A percentile compares a stretch with the other conserved stretches of the same genome.
Evolutionary conservation across 768 basidiomycete genomes (phyloP).

Genomic region (Auricularia cornea): DNA sequence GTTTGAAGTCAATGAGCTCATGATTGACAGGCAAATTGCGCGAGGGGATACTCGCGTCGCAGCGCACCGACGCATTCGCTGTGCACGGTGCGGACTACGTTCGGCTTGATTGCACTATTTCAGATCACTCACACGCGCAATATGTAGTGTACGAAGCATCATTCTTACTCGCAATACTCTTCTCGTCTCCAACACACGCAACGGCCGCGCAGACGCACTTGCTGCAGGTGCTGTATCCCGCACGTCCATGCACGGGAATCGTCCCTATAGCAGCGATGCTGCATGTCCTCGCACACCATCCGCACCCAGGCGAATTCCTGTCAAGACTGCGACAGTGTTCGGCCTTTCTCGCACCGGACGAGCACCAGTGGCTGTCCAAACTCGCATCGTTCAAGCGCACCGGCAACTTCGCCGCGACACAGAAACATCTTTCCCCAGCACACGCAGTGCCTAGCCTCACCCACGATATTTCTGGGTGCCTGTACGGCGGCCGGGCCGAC

Average conservation of each 20-base stretch:
- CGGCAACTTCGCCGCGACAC: background rate
- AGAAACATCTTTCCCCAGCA: background rate
- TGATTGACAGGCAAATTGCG: conserved; percentile 2
- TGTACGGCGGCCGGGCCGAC: background rate
- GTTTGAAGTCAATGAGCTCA: background rate
- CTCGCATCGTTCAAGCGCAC: background rate
- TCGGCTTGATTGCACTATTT: background rate
- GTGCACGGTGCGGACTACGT: background rate
- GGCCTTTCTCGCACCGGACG: background rate
- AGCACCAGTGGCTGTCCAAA: background rate
- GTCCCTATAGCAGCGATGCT: background rate
- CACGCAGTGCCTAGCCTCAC: background rate
- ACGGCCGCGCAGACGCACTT: conserved; percentile 1
- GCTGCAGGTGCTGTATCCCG: background rate
- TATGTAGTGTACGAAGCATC: conserved; percentile 4
- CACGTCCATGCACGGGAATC: background rate
- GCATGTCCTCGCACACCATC: background rate
- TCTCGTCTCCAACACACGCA: background rate
- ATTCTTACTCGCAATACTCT: background rate
- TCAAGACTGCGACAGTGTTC: background rate
- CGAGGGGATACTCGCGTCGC: conserved; percentile 1
- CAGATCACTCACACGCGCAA: background rate
- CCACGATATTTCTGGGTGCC: background rate
- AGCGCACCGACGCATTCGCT: conserved; percentile 1
- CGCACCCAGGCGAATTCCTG: background rate